A percentile compares a stretch with the other conserved stretches of the same genome.
Conservation (phyloP, 306 rosid genomes). For the Arachis hypogaea region DNA sequence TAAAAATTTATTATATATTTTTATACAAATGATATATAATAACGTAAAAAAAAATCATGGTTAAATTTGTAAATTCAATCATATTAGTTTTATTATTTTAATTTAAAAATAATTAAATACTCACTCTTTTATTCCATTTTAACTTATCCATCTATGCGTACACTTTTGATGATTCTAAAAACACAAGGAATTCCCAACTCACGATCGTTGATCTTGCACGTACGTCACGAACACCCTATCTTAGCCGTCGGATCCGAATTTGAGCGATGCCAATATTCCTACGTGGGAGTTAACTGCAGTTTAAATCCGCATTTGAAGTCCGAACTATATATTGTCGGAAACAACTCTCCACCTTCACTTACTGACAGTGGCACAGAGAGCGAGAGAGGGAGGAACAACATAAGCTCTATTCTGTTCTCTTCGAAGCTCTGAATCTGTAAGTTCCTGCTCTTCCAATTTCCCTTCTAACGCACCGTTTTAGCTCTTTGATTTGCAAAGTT, state of each 20-base stretch:
- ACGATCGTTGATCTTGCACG: constrained; percentile 38
- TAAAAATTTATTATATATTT: no score
- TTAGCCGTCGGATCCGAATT: constrained; percentile 44
- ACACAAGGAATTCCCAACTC: constrained; percentile 34
- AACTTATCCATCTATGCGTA: no score
- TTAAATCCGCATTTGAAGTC: constrained; percentile 87
- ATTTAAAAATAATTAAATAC: no score
- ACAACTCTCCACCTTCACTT: constrained; percentile 11
- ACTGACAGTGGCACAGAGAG: constrained; percentile 17
- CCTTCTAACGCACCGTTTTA: neutral
- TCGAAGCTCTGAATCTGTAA: constrained; percentile 53
- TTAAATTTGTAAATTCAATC: no score
- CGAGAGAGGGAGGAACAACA: neutral
- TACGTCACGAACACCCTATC: constrained; percentile 23
- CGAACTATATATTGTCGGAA: constrained; percentile 49
- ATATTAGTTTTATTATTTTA: no score
- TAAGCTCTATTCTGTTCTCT: constrained; percentile 45
- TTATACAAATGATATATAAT: no score
- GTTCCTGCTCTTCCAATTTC: constrained; percentile 30
- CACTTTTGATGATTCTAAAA: neutral
- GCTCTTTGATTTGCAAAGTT: neutral
- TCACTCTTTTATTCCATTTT: no score
- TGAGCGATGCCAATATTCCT: constrained; percentile 42
- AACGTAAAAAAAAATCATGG: no score
- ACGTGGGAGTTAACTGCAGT: constrained; percentile 68